phyloP scores from a whole-genome alignment of 371 early-diverging fungal genomes.

The Spraguea lophii region DNA sequence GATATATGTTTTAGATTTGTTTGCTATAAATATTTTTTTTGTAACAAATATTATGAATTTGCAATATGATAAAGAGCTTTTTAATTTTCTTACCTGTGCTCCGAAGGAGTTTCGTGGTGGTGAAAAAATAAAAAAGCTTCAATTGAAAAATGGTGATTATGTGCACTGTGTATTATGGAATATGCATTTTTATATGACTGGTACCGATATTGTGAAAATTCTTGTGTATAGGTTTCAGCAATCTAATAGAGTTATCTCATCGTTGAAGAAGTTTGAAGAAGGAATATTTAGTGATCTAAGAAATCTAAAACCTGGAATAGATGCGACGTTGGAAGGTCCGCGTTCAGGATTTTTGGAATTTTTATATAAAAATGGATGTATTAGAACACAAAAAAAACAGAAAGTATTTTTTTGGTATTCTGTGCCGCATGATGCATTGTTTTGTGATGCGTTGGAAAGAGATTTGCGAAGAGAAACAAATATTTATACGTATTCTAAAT shows the following conservation, averaged over 20 bases:
- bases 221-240: conserved; percentile 72
- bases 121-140: conserved; percentile 46
- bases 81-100: conserved; percentile 44
- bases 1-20: no score
- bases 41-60: conserved; percentile 22
- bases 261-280: conserved; percentile 93
- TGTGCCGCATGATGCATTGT: conserved; percentile 80
- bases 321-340: conserved; percentile 80
- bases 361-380: conserved; percentile 84
- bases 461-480: conserved; percentile 71
- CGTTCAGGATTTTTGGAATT: conserved; percentile 80
- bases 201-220: conserved; percentile 88
- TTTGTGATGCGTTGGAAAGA: conserved; percentile 87
- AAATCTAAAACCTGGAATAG: conserved; percentile 82
- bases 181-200: conserved; percentile 54
- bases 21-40: no score
- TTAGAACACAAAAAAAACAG: conserved; percentile 91
- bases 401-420: conserved; percentile 96
- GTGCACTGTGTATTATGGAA: conserved; percentile 48
- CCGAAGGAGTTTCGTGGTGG: conserved; percentile 46
- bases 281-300: conserved; percentile 87
- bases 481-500: conserved; percentile 42
- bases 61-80: conserved; percentile 45
- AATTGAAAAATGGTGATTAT: conserved; percentile 47
- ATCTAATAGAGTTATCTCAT: conserved; percentile 62